Percentiles rank a stretch among this genome's conserved stretches.
phyloP scores from a whole-genome alignment of 129 eudicot genomes.

The Logfia minima region DNA sequence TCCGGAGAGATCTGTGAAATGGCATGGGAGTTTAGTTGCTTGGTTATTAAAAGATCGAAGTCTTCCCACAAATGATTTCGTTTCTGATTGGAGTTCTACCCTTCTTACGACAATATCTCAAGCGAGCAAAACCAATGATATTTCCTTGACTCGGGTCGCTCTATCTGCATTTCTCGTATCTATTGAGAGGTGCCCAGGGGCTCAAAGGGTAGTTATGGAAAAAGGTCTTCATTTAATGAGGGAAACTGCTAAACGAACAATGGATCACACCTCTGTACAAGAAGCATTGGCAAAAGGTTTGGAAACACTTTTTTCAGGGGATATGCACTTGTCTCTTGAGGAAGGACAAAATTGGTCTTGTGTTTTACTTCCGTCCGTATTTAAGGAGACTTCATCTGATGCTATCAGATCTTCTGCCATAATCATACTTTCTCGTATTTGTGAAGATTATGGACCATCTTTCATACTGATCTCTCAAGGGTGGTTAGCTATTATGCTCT shows the following conservation, averaged over 20 bases:
- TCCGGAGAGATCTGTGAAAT: conserved; percentile 96
- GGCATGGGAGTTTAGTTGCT: conserved; percentile 96
- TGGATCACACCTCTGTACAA: conserved; percentile 64
- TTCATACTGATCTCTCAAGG: conserved; percentile 90
- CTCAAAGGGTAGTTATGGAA: conserved; percentile 68
- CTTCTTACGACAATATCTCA: conserved; percentile 80
- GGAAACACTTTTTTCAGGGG: conserved; percentile 66
- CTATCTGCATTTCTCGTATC: conserved; percentile 81
- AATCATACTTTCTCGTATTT: conserved; percentile 65
- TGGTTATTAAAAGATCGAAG: conserved; percentile 75
- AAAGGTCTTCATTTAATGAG: conserved; percentile 85
- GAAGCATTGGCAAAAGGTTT: conserved; percentile 87
- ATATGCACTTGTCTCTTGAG: conserved; percentile 69
- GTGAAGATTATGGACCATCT: conserved; percentile 90
- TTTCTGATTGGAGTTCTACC: conserved; percentile 82
- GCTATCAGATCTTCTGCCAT: conserved; percentile 66
- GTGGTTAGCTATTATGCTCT: conserved; percentile 82
- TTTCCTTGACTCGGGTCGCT: conserved; percentile 71
- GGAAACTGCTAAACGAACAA: conserved; percentile 71
- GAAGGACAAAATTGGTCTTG: conserved; percentile 92
- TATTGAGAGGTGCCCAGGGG: conserved; percentile 57
- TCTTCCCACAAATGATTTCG: conserved; percentile 67
- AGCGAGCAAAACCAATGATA: conserved; percentile 72
- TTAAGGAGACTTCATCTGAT: conserved; percentile 58
- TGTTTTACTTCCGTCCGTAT: conserved; percentile 74